These are phyloP conservation scores for Scutellaria minor DNA, from an alignment of 257 asterid species.

Conservation along the genomic window DNA sequence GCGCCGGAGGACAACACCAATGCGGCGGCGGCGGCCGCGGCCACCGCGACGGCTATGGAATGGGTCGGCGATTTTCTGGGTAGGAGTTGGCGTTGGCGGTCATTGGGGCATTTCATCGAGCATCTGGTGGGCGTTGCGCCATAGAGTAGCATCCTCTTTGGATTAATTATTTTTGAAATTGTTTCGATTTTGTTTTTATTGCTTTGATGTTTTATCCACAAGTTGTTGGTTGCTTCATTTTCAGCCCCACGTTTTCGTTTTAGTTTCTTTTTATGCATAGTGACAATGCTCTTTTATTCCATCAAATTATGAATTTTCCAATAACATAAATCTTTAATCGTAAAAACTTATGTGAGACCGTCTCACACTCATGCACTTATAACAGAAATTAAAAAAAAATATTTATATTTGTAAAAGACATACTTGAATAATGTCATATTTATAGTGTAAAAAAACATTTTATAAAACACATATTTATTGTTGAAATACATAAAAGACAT, in stretches of 20 bases:
- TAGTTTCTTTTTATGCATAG: not conserved
- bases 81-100: conserved; percentile 17
- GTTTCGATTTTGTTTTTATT: not conserved
- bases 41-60: conserved; percentile 33
- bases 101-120: conserved; percentile 43
- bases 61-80: conserved; percentile 27
- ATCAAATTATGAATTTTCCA: not conserved
- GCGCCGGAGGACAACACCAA: conserved; percentile 51
- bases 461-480: no score
- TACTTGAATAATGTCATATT: no score
- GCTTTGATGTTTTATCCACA: conserved; percentile 34
- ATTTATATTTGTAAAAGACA: no score
- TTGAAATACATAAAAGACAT: no score
- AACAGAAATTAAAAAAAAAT: no score
- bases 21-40: conserved; percentile 45
- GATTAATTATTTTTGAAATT: not conserved
- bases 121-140: conserved; percentile 46
- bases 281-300: not conserved
- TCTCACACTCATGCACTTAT: no score
- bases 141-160: conserved; percentile 43
- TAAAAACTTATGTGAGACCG: no score
- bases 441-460: no score
- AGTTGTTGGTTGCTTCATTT: conserved; percentile 31
- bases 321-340: no score
- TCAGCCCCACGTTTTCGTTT: conserved; percentile 43